Evolutionary conservation across 192 early-diverging fungal genomes (phyloP).

Genomic region (Backusella sp.): DNA sequence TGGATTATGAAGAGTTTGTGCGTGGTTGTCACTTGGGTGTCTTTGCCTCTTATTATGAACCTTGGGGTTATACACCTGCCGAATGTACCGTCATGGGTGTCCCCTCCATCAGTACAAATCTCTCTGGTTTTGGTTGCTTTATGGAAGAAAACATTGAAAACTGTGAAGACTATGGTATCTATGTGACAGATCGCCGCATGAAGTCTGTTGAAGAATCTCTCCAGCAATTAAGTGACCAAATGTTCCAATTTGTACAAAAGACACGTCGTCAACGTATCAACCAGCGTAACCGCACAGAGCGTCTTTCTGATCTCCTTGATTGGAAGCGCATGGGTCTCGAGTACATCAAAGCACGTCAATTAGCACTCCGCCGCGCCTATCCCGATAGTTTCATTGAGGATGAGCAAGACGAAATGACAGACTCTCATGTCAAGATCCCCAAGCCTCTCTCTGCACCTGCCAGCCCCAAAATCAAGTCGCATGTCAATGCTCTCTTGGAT

Average conservation of each 20-base stretch:
- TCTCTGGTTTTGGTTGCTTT: slow-evolving; percentile 97
- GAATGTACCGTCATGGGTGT: slow-evolving; percentile 99
- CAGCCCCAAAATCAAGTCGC: slow-evolving; percentile 58
- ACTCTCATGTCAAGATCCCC: slow-evolving; percentile 71
- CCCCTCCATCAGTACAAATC: slow-evolving; percentile 93
- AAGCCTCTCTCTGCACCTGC: slow-evolving; percentile 87
- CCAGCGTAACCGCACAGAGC: slow-evolving; percentile 96
- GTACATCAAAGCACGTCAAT: slow-evolving; percentile 96
- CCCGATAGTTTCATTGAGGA: slow-evolving; percentile 81
- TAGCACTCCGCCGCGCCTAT: slow-evolving; percentile 86
- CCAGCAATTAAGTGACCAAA: slow-evolving; percentile 81
- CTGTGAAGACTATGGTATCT: slow-evolving; percentile 94
- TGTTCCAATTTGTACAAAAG: slow-evolving; percentile 95
- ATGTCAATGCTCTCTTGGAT: slow-evolving; percentile 13
- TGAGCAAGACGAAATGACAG: slow-evolving; percentile 57
- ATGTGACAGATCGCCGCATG: slow-evolving; percentile 92
- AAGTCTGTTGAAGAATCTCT: slow-evolving; percentile 91
- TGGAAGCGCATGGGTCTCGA: slow-evolving; percentile 99
- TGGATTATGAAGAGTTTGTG: slow-evolving; percentile 99
- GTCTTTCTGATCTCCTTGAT: slow-evolving; percentile 92
- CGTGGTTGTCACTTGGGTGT: slow-evolving; percentile 96
- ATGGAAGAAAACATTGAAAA: slow-evolving; percentile 97
- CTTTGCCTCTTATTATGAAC: slow-evolving; percentile 97
- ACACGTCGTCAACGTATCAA: slow-evolving; percentile 96
- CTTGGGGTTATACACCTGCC: slow-evolving; percentile 97